A percentile compares a stretch with the other conserved stretches of the same genome.
Conservation (phyloP, 169 alveolate genomes). For the Eimeria praecox region DNA sequence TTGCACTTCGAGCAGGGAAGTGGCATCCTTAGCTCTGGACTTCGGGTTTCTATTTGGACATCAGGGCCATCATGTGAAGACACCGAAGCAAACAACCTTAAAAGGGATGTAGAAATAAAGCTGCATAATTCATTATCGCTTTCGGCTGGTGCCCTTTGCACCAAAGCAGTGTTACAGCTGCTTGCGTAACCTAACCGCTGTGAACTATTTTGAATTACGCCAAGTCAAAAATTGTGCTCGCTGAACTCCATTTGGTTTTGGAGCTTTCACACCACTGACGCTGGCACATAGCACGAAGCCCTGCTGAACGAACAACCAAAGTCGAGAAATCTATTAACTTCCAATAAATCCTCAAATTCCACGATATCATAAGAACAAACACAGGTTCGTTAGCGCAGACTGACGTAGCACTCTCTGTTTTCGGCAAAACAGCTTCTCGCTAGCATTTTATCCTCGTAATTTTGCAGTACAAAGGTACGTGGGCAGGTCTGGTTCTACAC, state of each 20-base stretch:
- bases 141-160: too few species aligned
- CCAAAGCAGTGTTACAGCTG: too few species aligned
- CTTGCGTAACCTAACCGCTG: too few species aligned
- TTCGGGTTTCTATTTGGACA: neutral
- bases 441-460: neutral
- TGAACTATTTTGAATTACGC: neutral
- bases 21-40: neutral
- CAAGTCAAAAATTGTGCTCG: neutral
- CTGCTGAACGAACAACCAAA: neutral
- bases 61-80: too few species aligned
- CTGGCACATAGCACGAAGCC: neutral
- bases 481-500: neutral
- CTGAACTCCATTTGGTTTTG: neutral
- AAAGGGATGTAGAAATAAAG: too few species aligned
- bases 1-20: neutral
- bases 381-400: neutral
- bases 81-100: too few species aligned
- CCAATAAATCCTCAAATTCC: neutral
- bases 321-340: neutral
- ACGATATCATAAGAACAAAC: neutral
- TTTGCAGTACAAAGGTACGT: neutral
- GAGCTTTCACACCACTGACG: neutral
- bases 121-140: too few species aligned
- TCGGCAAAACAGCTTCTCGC: neutral
- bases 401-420: neutral